Percentiles rank a stretch among this genome's conserved stretches.
Conservation (phyloP, 2,329 filamentous ascomycete genomes). For the Aspergillus clavatus region DNA sequence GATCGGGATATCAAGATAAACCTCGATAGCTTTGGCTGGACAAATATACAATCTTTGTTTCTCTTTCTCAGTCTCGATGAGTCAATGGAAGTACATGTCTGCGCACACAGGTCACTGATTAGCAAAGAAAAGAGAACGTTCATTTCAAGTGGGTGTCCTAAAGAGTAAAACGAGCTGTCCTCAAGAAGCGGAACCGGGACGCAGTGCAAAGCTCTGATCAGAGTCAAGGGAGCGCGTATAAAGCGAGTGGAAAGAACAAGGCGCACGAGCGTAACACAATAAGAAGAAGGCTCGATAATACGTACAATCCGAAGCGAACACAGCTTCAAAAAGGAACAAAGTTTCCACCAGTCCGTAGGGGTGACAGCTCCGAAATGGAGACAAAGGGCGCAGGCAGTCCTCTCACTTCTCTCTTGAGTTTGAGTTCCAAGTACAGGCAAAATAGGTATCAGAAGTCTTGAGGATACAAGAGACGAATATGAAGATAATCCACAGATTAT, state of each 20-base stretch:
- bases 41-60: constrained; percentile 36
- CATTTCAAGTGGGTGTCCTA: too few relatives aligned
- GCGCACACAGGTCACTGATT: constrained; percentile 34
- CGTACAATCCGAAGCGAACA: constrained; percentile 37
- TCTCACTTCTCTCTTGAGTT: constrained; percentile 7
- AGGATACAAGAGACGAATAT: constrained; percentile 14
- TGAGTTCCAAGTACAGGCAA: constrained; percentile 26
- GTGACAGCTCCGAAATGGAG: constrained; percentile 14
- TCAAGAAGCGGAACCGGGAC: too few relatives aligned
- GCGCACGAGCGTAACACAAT: constrained; percentile 7
- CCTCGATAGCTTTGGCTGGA: constrained; percentile 32
- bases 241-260: constrained; percentile 12
- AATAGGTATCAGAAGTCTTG: constrained; percentile 15
- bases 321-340: constrained; percentile 22
- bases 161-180: too few relatives aligned
- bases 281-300: constrained; percentile 31
- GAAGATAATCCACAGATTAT: constrained; percentile 20
- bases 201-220: not conserved
- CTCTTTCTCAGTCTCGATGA: constrained; percentile 24
- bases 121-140: constrained; percentile 32
- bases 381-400: constrained; percentile 19
- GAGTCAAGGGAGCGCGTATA: not conserved
- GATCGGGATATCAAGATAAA: constrained; percentile 26
- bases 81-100: constrained; percentile 43
- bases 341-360: constrained; percentile 15